Base-by-base conservation (phyloP, 2,329 filamentous ascomycete genomes). In the Ustulina deusta region DNA sequence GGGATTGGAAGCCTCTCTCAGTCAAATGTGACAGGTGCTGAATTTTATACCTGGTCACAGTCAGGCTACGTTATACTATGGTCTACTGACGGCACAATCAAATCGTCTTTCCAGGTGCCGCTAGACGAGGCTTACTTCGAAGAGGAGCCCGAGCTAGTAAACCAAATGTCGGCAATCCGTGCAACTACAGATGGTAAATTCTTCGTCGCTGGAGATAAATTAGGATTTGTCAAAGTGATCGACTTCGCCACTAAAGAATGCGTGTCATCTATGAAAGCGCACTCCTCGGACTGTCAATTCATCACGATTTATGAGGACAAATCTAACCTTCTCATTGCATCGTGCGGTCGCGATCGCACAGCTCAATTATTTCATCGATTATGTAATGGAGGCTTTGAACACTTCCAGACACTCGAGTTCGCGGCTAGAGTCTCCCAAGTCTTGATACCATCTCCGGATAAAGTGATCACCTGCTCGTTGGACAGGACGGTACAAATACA, bases 321-420 rank as follows among this genome's bases (percentile, higher is more conserved):
- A 0, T 83, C 86, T 0, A 84, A 82, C 54, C 86, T 89, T 40
- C 83, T 97, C 52, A 84, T 98, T 73, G 95, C 93, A 20, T 94
- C 91, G 11, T 94, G 91, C 76, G 93, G 93, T 40, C 87, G 96
- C 71, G 96, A 99, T 79, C 90, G 96, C 58, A 97, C 92, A n/a
- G 88, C 95, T 0, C 96, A 99, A 78, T 82, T 99, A n/a, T 98
- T 97, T 77, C 85, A 88, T 68, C 83, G 85, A 29, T 84, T 84
- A 27, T 81, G 81, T 1, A 83, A 80, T 13, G 86, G 88, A 2
- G 81, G 80, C 2, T 91, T 97, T 79, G 87, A 92, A 65, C 87
- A 97, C 65, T 87, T 97, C 59, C 96, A 99, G 78, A 99, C 96
- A 0, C 87, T 98, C 63, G 95, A 99, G 73, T 97, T 98, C 79